These are phyloP conservation scores for Dispira simplex DNA, from an alignment of 192 early-diverging fungal species.

Conservation along the genomic window DNA sequence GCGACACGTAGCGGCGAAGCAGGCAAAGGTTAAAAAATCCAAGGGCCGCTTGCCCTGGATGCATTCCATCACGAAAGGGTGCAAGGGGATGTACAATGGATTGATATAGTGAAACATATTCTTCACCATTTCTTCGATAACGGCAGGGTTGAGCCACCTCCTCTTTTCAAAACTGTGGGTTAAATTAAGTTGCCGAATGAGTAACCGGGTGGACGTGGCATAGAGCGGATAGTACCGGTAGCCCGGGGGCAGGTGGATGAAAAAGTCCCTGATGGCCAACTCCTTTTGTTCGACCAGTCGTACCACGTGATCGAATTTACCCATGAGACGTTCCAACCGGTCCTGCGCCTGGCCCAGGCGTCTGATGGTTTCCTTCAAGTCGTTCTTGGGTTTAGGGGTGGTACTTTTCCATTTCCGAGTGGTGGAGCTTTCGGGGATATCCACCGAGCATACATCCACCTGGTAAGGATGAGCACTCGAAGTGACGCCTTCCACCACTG, in stretches of 20 bases:
- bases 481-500: background rate
- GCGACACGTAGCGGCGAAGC: background rate
- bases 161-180: background rate
- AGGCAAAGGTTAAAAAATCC: background rate
- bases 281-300: background rate
- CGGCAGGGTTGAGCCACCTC: background rate
- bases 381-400: background rate
- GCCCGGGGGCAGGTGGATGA: background rate
- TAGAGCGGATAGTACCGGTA: background rate
- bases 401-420: background rate
- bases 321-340: background rate
- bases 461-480: background rate
- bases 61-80: slow-evolving; percentile 1
- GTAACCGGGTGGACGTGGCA: background rate
- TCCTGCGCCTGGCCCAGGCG: background rate
- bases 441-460: no score
- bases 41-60: background rate
- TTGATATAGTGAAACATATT: background rate
- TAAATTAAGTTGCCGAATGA: background rate
- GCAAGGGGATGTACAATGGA: background rate
- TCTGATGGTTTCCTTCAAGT: background rate
- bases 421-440: no score
- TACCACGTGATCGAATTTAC: background rate
- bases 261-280: background rate
- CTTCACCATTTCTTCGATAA: background rate